Evolutionary conservation across 371 early-diverging fungal species (phyloP), one percentile per base, ranked within the genome.

Genomic region (Nematocida sp.): DNA sequence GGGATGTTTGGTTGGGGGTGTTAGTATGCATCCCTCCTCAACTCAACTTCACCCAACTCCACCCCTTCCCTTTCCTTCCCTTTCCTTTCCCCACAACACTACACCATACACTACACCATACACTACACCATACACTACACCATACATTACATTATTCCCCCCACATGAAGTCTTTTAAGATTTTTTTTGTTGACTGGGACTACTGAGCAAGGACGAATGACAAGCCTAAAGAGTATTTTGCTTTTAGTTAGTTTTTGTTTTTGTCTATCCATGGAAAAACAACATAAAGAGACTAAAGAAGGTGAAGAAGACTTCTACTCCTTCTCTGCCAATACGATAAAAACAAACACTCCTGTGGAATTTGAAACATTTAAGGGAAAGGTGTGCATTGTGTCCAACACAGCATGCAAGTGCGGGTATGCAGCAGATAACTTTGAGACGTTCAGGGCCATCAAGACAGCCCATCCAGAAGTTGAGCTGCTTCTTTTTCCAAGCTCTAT

Each of bases 341-440:
- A 58, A 21, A 56, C 60, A 21, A 51, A 54, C 0, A 19, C 40
- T 23, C n/a, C n/a, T n/a, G 32, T 78, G 3, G 49, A 67, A 29
- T 67, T 83, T 49, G 29, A 38, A 3, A 1, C 23, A 27, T 80
- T 66, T 53, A 79, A 58, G 76, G 78, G 74, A 11, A 74, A 67
- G 48, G 60, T 67, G 1, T 51, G 78, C 91, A 41, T 83, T 13
- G 82, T 94, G 43, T 91, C 91, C 65, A 96, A 96, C 82, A 90
- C 91, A 32, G 97, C 98, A 27, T 89, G 90, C 62, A 87, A 91
- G 66, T 96, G 96, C 82, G 93, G 93, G 8, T 90, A 89, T 78
- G 91, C 95, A 17, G 81, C 86, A 7, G 50, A 66, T 21, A 91
- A 92, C 79, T 94, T 92, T 83, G 66, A 78, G 32, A 89, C 87